phyloP scores from a whole-genome alignment of 768 basidiomycete species.

The Tylopilus sp. region DNA sequence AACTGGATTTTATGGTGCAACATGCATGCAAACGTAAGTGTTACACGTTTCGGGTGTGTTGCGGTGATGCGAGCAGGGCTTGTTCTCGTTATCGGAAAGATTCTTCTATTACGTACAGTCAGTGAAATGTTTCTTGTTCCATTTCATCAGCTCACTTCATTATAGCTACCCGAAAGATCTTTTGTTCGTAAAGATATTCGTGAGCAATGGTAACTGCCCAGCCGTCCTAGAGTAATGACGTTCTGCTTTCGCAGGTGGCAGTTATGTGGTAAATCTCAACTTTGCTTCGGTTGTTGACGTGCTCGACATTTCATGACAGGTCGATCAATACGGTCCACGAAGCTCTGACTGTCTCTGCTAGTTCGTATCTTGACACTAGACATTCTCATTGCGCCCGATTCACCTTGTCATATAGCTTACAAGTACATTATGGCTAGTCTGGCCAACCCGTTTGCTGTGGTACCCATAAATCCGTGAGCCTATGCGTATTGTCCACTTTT shows the following conservation, averaged over 20 bases:
- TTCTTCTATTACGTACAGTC: background rate
- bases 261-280: background rate
- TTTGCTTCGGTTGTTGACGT: background rate
- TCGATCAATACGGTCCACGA: background rate
- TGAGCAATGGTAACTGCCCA: background rate
- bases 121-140: background rate
- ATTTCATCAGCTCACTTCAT: background rate
- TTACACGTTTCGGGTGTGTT: background rate
- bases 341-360: background rate
- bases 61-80: too few species aligned
- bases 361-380: background rate
- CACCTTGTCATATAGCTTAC: background rate
- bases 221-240: background rate
- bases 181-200: background rate
- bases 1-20: background rate
- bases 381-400: too few species aligned
- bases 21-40: constrained; percentile 11
- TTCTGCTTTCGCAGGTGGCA: background rate
- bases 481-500: background rate
- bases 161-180: background rate
- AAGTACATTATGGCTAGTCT: background rate
- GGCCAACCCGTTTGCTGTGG: background rate
- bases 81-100: background rate
- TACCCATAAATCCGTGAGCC: background rate
- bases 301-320: background rate